phyloP scores from a whole-genome alignment of 495 filamentous ascomycete genomes.

The Neurospora sublineolata region DNA sequence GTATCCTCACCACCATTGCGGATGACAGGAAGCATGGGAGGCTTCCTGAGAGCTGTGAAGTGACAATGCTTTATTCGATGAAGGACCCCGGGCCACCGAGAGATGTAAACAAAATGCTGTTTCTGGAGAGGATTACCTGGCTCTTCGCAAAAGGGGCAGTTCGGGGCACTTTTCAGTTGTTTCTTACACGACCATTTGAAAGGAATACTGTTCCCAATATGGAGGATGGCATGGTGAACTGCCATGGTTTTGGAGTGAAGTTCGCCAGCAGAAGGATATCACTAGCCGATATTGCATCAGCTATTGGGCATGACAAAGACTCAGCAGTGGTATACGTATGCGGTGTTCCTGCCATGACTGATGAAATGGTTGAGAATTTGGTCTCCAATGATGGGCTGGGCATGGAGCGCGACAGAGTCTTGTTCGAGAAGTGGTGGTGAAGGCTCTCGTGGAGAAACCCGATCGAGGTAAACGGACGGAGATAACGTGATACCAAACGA shows the following conservation, averaged over 20 bases:
- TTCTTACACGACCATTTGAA: slow-evolving; percentile 17
- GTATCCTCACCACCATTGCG: slow-evolving; percentile 31
- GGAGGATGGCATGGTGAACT: slow-evolving; percentile 10
- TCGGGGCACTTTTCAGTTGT: slow-evolving; percentile 21
- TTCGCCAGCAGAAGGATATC: slow-evolving; percentile 38
- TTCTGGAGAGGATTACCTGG: slow-evolving; percentile 30
- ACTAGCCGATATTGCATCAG: slow-evolving; percentile 37
- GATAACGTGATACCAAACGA: neutral
- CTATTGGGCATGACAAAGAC: slow-evolving; percentile 35
- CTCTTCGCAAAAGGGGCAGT: slow-evolving; percentile 21
- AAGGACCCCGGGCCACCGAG: slow-evolving; percentile 19
- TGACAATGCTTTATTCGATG: slow-evolving; percentile 28
- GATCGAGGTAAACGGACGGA: neutral
- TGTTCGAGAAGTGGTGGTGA: slow-evolving; percentile 88
- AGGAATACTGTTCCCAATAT: neutral
- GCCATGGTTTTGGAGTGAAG: slow-evolving; percentile 19
- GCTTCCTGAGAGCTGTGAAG: neutral
- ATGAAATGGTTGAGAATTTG: slow-evolving; percentile 52
- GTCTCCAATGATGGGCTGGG: slow-evolving; percentile 37
- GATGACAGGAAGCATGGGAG: slow-evolving; percentile 8
- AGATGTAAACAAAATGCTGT: slow-evolving; percentile 23
- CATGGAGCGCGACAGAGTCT: slow-evolving; percentile 44
- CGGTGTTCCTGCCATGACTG: slow-evolving; percentile 70
- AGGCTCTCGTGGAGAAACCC: neutral
- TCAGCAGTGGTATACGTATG: slow-evolving; percentile 63